Base-by-base conservation (phyloP, 495 filamentous ascomycete genomes). In the Hypoxylon fuscum region DNA sequence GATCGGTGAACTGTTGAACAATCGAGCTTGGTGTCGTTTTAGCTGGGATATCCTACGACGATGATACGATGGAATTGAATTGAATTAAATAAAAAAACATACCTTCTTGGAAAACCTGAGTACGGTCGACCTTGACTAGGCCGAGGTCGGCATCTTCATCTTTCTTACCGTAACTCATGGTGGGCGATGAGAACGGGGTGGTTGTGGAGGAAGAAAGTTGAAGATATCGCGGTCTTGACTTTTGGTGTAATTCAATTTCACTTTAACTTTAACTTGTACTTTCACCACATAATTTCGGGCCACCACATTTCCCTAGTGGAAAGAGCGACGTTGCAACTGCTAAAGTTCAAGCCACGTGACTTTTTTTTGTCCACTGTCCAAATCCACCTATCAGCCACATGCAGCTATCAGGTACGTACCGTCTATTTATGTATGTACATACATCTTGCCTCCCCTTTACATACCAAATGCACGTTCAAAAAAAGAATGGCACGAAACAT, bases 51-150 rank as follows among this genome's bases (percentile, higher is more conserved):
- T 21, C 27, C 41, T 35, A 23, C 44, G 40, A 38, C 37, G 29
- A 62, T 47, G 31, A 11, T 17, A 23, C 35, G 9, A 52, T 18
- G 45, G 56, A 37, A 68, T 66, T 59, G 47, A 59, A 45, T n/a
- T 20, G 55, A 9, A n/a, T n/a, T n/a, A n/a, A n/a, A n/a, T n/a
- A n/a, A n/a, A n/a, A n/a, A n/a, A n/a, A 59, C 81, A 76, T 77
- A 97, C 95, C 95, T 88, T 98, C 96, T 85, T 98, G 95, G 76
- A 98, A 98, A 55, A 98, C 95, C 63, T 93, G 92, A 57, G 95
- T 98, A 71, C 96, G 90, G 81, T 98, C 95, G 60, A 98, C 91
- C 82, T 92, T 95, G 83, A 97, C 88, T 82, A 96, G 86, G 68
- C 90, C 86, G 77, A 88, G 87, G 71, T 96, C 92, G 74, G 87